Evolutionary conservation across 2,329 filamentous ascomycete species (phyloP).

Genomic region (Peltaster fructicola): DNA sequence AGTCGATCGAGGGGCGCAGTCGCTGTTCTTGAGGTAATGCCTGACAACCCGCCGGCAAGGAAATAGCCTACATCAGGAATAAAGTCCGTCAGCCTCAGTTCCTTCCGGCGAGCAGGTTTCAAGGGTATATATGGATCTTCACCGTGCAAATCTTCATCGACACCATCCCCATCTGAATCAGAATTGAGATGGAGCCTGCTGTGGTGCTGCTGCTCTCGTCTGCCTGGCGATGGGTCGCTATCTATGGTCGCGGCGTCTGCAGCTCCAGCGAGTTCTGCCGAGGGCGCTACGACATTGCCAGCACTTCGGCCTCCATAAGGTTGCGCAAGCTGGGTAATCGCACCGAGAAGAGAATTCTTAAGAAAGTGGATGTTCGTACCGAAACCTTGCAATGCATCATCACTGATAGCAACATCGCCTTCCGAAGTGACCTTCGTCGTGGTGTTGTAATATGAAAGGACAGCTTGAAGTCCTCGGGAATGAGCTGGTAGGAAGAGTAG

Average conservation of each 20-base stretch:
- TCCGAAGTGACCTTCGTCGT: conserved; percentile 81
- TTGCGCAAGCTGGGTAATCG: conserved; percentile 38
- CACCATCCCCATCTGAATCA: conserved; percentile 2
- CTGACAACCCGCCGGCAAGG: conserved; percentile 82
- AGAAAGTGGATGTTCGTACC: conserved; percentile 60
- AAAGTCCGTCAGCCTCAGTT: conserved; percentile 36
- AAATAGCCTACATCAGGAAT: conserved; percentile 93
- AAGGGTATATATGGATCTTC: conserved; percentile 17
- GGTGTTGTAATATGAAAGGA: conserved; percentile 80
- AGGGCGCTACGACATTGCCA: too few species aligned
- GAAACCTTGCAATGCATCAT: conserved; percentile 82
- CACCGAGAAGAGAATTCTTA: conserved; percentile 57
- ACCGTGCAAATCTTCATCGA: conserved; percentile 7
- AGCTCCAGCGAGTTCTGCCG: too few species aligned
- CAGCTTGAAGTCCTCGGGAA: conserved; percentile 55
- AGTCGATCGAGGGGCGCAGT: conserved; percentile 92
- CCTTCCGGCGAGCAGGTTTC: conserved; percentile 20
- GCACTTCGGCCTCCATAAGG: too few species aligned
- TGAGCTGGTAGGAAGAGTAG: conserved; percentile 68
- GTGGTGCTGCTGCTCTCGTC: not conserved
- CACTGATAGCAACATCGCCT: conserved; percentile 82
- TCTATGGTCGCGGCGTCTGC: too few species aligned
- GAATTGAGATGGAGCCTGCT: conserved; percentile 2
- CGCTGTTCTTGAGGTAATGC: conserved; percentile 83
- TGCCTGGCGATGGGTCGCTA: not conserved